Base-by-base conservation (phyloP, 331 rosid genomes). In the Erythrophleum ivorense region DNA sequence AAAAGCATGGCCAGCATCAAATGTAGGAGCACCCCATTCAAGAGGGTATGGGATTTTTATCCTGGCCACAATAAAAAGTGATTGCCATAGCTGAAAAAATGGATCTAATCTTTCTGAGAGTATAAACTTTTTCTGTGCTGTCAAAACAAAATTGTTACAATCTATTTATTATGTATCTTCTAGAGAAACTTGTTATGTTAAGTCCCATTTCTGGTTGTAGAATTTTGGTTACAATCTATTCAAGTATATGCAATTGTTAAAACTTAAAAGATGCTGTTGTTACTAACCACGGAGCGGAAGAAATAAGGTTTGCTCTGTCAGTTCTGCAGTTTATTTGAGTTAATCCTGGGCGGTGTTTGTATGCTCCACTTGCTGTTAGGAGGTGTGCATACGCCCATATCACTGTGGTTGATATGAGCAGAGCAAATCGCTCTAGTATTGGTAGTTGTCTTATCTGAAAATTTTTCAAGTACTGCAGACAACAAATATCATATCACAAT, bases 301-400 rank as follows among this genome's bases (percentile, higher is more conserved):
- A 91, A 84, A 96, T 92, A 77, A 96, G 97, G 85, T 96, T 89
- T 73, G 98, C 91, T 76, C 80, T 77, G 85, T 96, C 99, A 2
- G 99, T 96, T 86, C 98, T 86, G 81, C 99, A 96, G 60, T 89
- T 89, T 78, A 87, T 64, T 85, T 96, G 97, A 48, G 99, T 94
- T 68, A 82, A 33, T 5, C 90, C 97, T 0, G 97, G 94, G 31
- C 92, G 91, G 85, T 92, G 97, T 88, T 63, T 94, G 88, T 96
- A 96, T 16, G 97, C 95, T 2, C 99, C 99, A 82, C 99, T 90
- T 49, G 94, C 97, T 15, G 98, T 94, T 86, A 96, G 89, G 82
- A 96, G 98, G 85, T 96, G 99, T 81, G 99, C 97, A 85, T 96
- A 96, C 50, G 99, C 97, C 99, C 99, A 96, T 82, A 94, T 89